phyloP scores from a whole-genome alignment of 2,329 filamentous ascomycete species.

The Aureobasidium pullulans region DNA sequence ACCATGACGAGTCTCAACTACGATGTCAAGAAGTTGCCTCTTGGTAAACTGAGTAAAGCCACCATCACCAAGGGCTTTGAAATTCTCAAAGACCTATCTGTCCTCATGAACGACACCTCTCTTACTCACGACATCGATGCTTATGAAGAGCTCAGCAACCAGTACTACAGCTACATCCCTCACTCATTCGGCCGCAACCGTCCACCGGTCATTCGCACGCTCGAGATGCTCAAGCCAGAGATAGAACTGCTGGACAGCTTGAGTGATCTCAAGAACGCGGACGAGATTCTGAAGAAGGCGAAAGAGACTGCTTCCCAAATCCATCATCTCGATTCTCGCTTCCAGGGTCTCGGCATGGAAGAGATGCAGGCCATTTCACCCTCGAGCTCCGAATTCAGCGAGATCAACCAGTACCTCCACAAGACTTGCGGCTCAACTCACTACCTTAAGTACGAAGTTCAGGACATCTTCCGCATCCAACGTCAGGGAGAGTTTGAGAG shows the following conservation, averaged over 20 bases:
- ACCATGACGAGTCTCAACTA: constrained; percentile 64
- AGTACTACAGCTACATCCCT: constrained; percentile 75
- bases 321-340: constrained; percentile 65
- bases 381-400: constrained; percentile 53
- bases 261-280: constrained; percentile 77
- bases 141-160: constrained; percentile 62
- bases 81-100: constrained; percentile 66
- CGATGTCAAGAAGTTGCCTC: constrained; percentile 66
- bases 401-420: constrained; percentile 60
- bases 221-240: constrained; percentile 60
- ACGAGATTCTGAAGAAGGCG: constrained; percentile 63
- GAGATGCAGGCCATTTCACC: constrained; percentile 67
- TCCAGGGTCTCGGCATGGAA: constrained; percentile 59
- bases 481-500: constrained; percentile 64
- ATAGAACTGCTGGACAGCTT: constrained; percentile 73
- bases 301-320: constrained; percentile 43
- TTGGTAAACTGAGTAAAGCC: constrained; percentile 75
- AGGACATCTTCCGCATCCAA: constrained; percentile 77
- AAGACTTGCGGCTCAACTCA: constrained; percentile 64
- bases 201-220: constrained; percentile 58
- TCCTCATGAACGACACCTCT: constrained; percentile 50
- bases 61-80: constrained; percentile 71
- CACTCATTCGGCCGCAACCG: constrained; percentile 69
- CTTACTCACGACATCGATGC: constrained; percentile 44
- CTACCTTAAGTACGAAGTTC: constrained; percentile 49